Conservation (phyloP, 306 rosid genomes). For the Dicorynia guianensis region DNA sequence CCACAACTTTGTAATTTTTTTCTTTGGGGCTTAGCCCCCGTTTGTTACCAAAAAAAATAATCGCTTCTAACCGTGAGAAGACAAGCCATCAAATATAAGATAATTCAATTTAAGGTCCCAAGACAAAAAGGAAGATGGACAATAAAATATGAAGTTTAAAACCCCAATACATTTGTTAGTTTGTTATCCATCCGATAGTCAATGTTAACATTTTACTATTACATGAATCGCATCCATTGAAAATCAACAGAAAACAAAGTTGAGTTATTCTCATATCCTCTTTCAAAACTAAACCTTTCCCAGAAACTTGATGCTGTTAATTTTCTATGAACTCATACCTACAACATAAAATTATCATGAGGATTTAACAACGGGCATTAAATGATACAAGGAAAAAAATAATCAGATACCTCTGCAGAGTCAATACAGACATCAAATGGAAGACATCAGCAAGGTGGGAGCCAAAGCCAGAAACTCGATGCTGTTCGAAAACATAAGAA, state of each 20-base stretch:
- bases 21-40: too few relatives aligned
- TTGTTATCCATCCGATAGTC: too few relatives aligned
- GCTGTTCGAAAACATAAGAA: conserved; percentile 9
- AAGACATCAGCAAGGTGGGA: conserved; percentile 32
- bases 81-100: too few relatives aligned
- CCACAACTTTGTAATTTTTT: too few relatives aligned
- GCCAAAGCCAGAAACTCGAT: conserved; percentile 30
- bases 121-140: too few relatives aligned
- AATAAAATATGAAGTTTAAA: too few relatives aligned
- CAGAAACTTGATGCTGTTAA: not conserved
- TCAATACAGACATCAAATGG: conserved; percentile 41
- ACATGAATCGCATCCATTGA: not conserved
- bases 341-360: conserved; percentile 6
- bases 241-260: not conserved
- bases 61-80: too few relatives aligned
- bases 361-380: conserved; percentile 15
- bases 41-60: too few relatives aligned
- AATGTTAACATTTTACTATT: not conserved
- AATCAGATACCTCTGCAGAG: conserved; percentile 37
- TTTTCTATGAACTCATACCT: conserved; percentile 28
- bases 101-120: too few relatives aligned
- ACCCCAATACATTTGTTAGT: too few relatives aligned
- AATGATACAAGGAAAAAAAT: conserved; percentile 29
- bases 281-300: not conserved
- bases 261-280: not conserved